These are phyloP conservation scores for Xylaria sp. DNA, from an alignment of 2,329 filamentous ascomycete genomes.

Conservation along the genomic window DNA sequence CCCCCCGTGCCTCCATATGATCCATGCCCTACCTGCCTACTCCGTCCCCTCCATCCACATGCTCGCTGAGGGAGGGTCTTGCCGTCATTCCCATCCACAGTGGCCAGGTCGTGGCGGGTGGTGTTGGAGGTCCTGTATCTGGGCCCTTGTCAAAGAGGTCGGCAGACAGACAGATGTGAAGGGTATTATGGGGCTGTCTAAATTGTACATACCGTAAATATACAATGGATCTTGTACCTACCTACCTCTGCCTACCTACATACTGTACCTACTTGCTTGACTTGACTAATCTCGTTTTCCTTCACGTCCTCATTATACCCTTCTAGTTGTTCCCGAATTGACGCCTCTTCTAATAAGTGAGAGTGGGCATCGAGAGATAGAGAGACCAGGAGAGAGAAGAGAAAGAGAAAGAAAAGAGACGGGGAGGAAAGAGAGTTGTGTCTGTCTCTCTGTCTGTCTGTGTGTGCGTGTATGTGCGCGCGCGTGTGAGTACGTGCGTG, in stretches of 20 bases:
- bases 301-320: background rate
- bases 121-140: conserved; percentile 28
- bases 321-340: background rate
- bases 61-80: conserved; percentile 28
- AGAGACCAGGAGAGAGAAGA: no score
- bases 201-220: background rate
- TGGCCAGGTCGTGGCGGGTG: conserved; percentile 28
- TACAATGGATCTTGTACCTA: background rate
- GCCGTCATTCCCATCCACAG: conserved; percentile 34
- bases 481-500: no score
- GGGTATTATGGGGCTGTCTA: conserved; percentile 22
- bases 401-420: no score
- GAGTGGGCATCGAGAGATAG: background rate
- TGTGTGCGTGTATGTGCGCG: no score
- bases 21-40: conserved; percentile 40
- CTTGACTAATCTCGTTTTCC: background rate
- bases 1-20: conserved; percentile 40
- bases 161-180: conserved; percentile 37
- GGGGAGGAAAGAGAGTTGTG: no score
- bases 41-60: conserved; percentile 35
- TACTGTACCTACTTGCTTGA: no score
- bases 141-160: conserved; percentile 32
- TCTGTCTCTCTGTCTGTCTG: background rate
- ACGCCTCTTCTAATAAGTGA: background rate
- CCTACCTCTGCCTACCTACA: background rate